Evolutionary conservation across 176 grass and related monocot genomes (phyloP).

Genomic region (Oropetium thomaeum): DNA sequence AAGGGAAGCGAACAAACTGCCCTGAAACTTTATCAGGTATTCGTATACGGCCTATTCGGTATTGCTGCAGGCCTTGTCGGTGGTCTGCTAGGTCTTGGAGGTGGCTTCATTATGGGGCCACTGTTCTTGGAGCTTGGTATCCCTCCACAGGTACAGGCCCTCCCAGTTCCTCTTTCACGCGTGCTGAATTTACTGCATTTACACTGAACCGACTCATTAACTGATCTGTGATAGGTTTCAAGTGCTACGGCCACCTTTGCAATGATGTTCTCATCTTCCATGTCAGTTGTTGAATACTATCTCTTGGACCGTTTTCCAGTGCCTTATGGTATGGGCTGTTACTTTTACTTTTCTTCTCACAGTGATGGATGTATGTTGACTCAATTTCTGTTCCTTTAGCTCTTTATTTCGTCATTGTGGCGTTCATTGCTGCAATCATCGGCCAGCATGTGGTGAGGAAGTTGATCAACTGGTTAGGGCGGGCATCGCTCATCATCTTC

Average conservation of each 20-base stretch:
- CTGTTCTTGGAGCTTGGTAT: constrained; percentile 92
- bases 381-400: constrained; percentile 39
- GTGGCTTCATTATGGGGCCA: constrained; percentile 91
- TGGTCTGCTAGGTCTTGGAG: constrained; percentile 85
- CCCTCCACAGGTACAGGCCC: constrained; percentile 68
- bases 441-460: constrained; percentile 76
- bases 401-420: constrained; percentile 52
- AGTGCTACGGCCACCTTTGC: constrained; percentile 95
- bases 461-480: constrained; percentile 64
- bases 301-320: constrained; percentile 85
- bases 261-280: constrained; percentile 95
- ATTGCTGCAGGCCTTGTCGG: constrained; percentile 70
- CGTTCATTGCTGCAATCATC: constrained; percentile 63
- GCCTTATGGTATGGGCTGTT: constrained; percentile 53
- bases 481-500: constrained; percentile 95
- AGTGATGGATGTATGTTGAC: constrained; percentile 11
- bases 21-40: constrained; percentile 55
- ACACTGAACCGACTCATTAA: constrained; percentile 9
- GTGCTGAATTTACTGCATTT: constrained; percentile 7
- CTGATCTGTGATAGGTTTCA: constrained; percentile 63
- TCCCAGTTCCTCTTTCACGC: neutral
- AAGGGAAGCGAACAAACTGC: constrained; percentile 51
- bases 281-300: constrained; percentile 92
- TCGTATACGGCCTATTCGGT: constrained; percentile 58
- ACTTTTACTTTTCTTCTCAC: neutral